A percentile compares a stretch with the other conserved stretches of the same genome.
Evolutionary conservation across 139 green algal genomes (phyloP).

Genomic region (Raphidocelis subcapitata): DNA sequence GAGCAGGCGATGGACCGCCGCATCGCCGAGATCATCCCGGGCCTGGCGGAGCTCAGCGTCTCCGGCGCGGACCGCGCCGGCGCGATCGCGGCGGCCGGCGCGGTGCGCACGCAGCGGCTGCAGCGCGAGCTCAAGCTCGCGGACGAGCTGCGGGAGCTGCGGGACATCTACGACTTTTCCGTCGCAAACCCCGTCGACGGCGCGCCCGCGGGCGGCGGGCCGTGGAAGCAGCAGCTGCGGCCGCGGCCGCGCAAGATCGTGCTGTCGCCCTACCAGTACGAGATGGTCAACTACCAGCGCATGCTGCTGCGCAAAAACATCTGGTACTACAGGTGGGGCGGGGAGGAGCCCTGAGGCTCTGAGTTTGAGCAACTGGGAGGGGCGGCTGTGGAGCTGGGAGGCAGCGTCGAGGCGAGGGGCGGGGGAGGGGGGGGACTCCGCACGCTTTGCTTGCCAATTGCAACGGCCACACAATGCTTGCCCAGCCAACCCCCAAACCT

Average conservation of each 20-base stretch:
- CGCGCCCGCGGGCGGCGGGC: slow-evolving; percentile 10
- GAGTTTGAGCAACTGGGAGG: too few species aligned
- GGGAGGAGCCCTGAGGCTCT: not conserved
- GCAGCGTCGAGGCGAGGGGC: too few species aligned
- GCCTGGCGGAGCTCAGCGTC: slow-evolving; percentile 45
- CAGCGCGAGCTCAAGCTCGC: slow-evolving; percentile 27
- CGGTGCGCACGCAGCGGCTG: slow-evolving; percentile 17
- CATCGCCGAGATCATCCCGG: slow-evolving; percentile 51
- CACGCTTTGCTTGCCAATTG: too few species aligned
- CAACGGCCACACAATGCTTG: too few species aligned
- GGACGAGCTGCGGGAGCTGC: slow-evolving; percentile 43
- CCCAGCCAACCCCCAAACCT: too few species aligned
- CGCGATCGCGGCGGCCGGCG: slow-evolving; percentile 8
- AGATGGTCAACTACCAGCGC: slow-evolving; percentile 83
- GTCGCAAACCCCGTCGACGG: slow-evolving; percentile 41
- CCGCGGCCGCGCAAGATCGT: slow-evolving; percentile 37
- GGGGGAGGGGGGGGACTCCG: too few species aligned
- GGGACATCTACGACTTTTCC: slow-evolving; percentile 50
- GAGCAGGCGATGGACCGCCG: slow-evolving; percentile 29
- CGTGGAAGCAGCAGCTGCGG: slow-evolving; percentile 38
- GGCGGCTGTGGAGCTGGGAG: too few species aligned
- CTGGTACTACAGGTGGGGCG: slow-evolving; percentile 74
- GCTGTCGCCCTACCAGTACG: slow-evolving; percentile 55
- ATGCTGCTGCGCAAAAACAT: slow-evolving; percentile 81
- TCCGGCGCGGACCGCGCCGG: not conserved